Conservation (phyloP, 345 rosid genomes). For the Ailanthus altissimus region DNA sequence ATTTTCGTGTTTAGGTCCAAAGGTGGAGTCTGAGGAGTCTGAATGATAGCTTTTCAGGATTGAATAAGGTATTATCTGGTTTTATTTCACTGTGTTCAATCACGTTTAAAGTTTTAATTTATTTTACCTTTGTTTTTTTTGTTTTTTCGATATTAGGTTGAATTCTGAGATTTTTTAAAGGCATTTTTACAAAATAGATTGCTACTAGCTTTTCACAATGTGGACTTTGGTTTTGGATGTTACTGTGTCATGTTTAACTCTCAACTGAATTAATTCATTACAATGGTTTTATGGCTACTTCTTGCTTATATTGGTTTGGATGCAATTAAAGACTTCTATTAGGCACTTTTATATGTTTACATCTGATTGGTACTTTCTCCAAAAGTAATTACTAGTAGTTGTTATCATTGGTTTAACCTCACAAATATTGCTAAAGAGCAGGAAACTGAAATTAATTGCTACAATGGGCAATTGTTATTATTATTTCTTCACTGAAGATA, state of each 20-base stretch:
- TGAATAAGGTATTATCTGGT: constrained; percentile 4
- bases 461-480: neutral
- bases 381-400: neutral
- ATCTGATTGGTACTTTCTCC: neutral
- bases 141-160: neutral
- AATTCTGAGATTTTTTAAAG: neutral
- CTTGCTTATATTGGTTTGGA: neutral
- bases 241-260: neutral
- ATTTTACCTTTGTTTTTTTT: neutral
- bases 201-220: too few species aligned
- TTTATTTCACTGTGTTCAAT: neutral
- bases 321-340: neutral
- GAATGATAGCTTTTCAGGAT: constrained; percentile 24
- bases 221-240: too few species aligned
- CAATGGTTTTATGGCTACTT: neutral
- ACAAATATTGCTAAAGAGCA: neutral
- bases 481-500: neutral
- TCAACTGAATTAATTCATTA: neutral
- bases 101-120: neutral
- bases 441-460: neutral
- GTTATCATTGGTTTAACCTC: neutral
- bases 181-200: neutral
- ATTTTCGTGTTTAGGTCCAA: constrained; percentile 48
- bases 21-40: constrained; percentile 53
- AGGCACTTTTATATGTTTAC: neutral